phyloP scores from a whole-genome alignment of 2,329 filamentous ascomycete genomes.

The Pseudogymnoascus sp. region DNA sequence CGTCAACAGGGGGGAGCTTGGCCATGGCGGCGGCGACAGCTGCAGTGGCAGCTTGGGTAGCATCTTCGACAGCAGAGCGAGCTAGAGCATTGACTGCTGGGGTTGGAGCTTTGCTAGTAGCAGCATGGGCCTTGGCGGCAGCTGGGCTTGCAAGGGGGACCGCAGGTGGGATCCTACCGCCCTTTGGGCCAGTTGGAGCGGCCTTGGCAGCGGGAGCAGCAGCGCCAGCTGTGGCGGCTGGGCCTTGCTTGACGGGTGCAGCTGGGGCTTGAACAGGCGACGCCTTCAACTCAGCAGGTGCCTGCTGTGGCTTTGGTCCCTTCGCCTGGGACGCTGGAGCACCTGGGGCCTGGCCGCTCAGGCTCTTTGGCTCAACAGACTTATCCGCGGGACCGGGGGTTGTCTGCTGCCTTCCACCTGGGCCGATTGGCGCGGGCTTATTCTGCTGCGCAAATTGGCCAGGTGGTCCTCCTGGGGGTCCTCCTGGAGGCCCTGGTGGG shows the following conservation, averaged over 20 bases:
- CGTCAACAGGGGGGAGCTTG: conserved; percentile 43
- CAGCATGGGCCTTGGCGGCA: conserved; percentile 32
- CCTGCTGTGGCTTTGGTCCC: conserved; percentile 58
- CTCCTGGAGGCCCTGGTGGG: conserved; percentile 45
- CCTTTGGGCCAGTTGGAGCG: conserved; percentile 35
- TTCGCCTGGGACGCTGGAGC: conserved; percentile 32
- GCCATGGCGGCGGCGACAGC: conserved; percentile 77
- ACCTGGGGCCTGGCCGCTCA: conserved; percentile 35
- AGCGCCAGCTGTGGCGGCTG: conserved; percentile 14
- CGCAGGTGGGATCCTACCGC: conserved; percentile 53
- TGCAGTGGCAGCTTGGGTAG: conserved; percentile 66
- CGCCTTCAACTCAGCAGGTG: conserved; percentile 44
- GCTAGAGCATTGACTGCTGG: conserved; percentile 17
- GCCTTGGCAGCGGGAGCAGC: conserved; percentile 17
- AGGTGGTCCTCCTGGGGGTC: not conserved
- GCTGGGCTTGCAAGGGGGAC: conserved; percentile 52
- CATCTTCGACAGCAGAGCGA: conserved; percentile 49
- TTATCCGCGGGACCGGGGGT: conserved; percentile 38
- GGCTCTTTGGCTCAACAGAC: conserved; percentile 46
- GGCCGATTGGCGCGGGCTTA: conserved; percentile 45
- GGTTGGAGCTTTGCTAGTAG: conserved; percentile 9
- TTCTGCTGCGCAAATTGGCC: conserved; percentile 24
- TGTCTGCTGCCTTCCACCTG: conserved; percentile 38
- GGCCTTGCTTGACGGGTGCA: conserved; percentile 12
- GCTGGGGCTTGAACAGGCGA: conserved; percentile 31